Conservation (phyloP, 495 filamentous ascomycete genomes). For the Penicillium egyptiacum region DNA sequence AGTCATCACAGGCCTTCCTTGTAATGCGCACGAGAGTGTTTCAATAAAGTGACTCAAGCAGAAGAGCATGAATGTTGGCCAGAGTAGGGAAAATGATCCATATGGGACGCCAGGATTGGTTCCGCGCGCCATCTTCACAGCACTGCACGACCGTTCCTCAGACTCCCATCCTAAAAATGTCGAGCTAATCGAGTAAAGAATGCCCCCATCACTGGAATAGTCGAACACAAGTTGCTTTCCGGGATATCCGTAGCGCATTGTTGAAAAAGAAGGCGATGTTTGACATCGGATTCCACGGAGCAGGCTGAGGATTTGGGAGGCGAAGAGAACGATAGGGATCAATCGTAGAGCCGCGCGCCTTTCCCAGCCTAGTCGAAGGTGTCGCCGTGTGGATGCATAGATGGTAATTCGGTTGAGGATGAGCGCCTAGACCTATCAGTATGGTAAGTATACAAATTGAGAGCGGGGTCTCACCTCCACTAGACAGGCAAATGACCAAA, state of each 20-base stretch:
- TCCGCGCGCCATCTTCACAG: constrained; percentile 66
- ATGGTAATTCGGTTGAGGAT: constrained; percentile 89
- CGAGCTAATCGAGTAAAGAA: constrained; percentile 67
- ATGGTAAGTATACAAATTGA: neutral
- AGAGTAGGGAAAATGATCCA: constrained; percentile 80
- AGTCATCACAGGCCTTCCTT: constrained; percentile 72
- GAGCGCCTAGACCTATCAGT: constrained; percentile 57
- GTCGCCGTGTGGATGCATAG: constrained; percentile 83
- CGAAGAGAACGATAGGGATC: constrained; percentile 71
- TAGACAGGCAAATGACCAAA: constrained; percentile 88
- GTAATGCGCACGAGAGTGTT: constrained; percentile 81
- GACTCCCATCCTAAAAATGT: constrained; percentile 64
- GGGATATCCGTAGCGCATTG: constrained; percentile 70
- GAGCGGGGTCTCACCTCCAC: constrained; percentile 55
- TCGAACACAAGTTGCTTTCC: constrained; percentile 67
- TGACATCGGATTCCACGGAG: constrained; percentile 91
- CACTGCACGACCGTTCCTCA: constrained; percentile 68
- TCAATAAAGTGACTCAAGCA: constrained; percentile 88
- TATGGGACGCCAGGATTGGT: constrained; percentile 47
- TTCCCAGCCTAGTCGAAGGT: constrained; percentile 68
- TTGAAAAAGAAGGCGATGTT: constrained; percentile 73
- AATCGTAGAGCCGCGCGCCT: constrained; percentile 72
- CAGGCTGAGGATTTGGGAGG: constrained; percentile 63
- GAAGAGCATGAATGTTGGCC: constrained; percentile 82
- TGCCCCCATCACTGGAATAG: constrained; percentile 68